phyloP scores from a whole-genome alignment of 371 early-diverging fungal species.

The Mortierella sp. region DNA sequence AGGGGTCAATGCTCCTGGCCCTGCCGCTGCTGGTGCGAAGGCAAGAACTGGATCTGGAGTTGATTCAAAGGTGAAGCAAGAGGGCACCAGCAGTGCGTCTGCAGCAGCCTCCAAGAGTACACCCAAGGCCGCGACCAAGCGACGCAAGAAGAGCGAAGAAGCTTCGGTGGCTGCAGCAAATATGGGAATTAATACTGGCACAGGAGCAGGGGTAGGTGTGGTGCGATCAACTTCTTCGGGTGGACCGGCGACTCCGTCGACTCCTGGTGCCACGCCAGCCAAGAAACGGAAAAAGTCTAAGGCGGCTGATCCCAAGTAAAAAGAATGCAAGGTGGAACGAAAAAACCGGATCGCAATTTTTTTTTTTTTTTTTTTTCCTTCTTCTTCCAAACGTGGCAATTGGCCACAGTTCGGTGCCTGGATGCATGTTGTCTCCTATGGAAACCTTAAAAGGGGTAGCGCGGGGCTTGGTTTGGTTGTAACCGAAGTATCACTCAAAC shows the following conservation, averaged over 20 bases:
- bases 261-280: conserved; percentile 26
- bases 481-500: too few relatives aligned
- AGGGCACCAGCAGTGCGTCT: conserved; percentile 3
- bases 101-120: conserved; percentile 7
- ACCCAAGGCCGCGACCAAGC: conserved; percentile 27
- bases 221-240: conserved; percentile 11
- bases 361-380: too few relatives aligned
- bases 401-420: too few relatives aligned
- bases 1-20: not conserved
- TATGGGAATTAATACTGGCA: conserved; percentile 41
- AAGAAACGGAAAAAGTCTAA: conserved; percentile 45
- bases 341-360: too few relatives aligned
- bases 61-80: conserved; percentile 28
- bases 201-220: conserved; percentile 2
- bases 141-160: conserved; percentile 51
- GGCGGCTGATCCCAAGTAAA: conserved; percentile 23
- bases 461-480: too few relatives aligned
- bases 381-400: too few relatives aligned
- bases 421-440: too few relatives aligned
- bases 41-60: not conserved
- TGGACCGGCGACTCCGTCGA: conserved; percentile 18
- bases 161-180: conserved; percentile 29
- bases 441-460: too few relatives aligned
- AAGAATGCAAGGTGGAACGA: too few relatives aligned
- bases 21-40: not conserved